Conservation (phyloP, 2,329 filamentous ascomycete genomes). For the Epichloe hybrida region DNA sequence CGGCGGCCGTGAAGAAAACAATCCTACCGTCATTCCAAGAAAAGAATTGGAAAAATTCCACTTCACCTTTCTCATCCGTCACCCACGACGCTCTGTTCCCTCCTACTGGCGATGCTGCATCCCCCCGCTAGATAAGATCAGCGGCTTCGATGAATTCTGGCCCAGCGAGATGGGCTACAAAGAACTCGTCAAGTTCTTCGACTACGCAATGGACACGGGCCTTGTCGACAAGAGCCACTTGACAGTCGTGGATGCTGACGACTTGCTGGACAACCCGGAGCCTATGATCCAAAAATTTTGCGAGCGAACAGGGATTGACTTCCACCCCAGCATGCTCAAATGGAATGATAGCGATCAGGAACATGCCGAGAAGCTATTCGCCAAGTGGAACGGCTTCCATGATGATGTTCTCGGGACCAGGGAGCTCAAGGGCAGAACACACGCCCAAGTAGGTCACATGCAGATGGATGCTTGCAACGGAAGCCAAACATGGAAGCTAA, state of each 20-base stretch:
- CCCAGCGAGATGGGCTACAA: conserved; percentile 80
- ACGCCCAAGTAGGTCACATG: conserved; percentile 40
- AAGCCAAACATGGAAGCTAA: neutral
- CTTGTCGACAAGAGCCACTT: conserved; percentile 62
- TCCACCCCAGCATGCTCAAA: conserved; percentile 61
- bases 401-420: conserved; percentile 82
- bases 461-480: neutral
- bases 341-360: conserved; percentile 72
- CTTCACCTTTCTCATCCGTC: conserved; percentile 92
- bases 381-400: conserved; percentile 96
- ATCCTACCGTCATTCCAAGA: conserved; percentile 76
- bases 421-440: conserved; percentile 55
- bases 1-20: conserved; percentile 45
- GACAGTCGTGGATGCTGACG: conserved; percentile 86
- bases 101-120: conserved; percentile 92
- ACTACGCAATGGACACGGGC: conserved; percentile 59
- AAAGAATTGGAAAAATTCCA: conserved; percentile 64
- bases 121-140: conserved; percentile 68
- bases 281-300: conserved; percentile 69
- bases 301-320: conserved; percentile 65
- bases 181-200: conserved; percentile 76
- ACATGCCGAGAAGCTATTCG: conserved; percentile 62
- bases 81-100: conserved; percentile 82
- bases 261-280: conserved; percentile 74
- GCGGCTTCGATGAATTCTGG: conserved; percentile 78